Conservation (phyloP, 257 asterid genomes). For the Solanum dulcamara region DNA sequence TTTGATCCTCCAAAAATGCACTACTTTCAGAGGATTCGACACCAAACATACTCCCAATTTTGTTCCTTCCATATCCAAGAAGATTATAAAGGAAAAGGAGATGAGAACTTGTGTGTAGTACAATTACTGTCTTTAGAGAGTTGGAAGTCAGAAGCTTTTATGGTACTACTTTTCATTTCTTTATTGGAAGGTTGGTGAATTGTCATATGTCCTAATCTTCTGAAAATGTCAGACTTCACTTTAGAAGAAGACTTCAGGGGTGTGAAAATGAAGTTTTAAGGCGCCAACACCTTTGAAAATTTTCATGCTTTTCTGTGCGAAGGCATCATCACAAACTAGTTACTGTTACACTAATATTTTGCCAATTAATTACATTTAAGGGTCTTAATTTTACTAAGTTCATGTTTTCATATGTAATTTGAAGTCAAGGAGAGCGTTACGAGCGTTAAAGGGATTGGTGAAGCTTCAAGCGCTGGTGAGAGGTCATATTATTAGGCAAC, state of each 20-base stretch:
- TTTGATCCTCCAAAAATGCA: neutral
- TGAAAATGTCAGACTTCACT: conserved; percentile 19
- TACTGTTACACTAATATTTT: neutral
- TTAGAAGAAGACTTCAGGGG: neutral
- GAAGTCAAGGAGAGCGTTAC: conserved; percentile 73
- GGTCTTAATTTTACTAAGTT: neutral
- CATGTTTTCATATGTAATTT: neutral
- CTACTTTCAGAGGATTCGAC: neutral
- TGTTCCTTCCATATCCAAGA: conserved; percentile 8
- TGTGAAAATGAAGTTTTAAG: conserved; percentile 11
- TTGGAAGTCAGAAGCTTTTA: neutral
- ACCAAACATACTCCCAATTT: neutral
- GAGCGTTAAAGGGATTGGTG: conserved; percentile 77
- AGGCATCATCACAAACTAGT: neutral
- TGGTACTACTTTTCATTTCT: conserved; percentile 19
- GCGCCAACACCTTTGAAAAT: conserved; percentile 24
- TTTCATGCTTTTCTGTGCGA: conserved; percentile 6
- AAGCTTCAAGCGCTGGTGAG: conserved; percentile 85
- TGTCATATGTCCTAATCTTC: conserved; percentile 27
- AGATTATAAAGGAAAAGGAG: neutral
- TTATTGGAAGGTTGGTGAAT: conserved; percentile 17
- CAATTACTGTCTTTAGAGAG: neutral
- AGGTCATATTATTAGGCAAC: conserved; percentile 72
- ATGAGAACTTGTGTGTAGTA: neutral
- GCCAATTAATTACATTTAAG: neutral